Percentiles rank a stretch among this genome's conserved stretches.
phyloP scores from a whole-genome alignment of 176 grass and related monocot species.

The Zoysia pacifica region DNA sequence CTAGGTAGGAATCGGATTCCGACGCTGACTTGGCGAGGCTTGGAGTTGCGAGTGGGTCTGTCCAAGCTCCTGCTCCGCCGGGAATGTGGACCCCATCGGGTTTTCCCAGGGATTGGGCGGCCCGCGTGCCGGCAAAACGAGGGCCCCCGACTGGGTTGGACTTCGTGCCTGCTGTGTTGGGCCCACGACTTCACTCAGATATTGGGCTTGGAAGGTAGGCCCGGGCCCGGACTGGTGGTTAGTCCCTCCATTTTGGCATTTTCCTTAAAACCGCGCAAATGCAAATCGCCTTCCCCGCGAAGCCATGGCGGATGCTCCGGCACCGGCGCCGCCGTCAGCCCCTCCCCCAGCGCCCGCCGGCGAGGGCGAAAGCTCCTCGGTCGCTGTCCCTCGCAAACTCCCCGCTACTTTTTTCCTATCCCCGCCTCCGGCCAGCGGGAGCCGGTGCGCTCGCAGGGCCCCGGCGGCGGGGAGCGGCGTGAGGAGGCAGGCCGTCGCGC shows the following conservation, averaged over 20 bases:
- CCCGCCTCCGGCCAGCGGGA: background rate
- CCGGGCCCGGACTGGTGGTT: background rate
- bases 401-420: background rate
- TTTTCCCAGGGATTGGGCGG: background rate
- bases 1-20: background rate
- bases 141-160: no score
- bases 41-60: conserved; percentile 26
- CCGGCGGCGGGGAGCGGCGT: background rate
- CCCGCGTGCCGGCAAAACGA: background rate
- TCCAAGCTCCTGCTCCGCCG: background rate
- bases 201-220: background rate
- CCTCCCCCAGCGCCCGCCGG: background rate
- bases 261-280: background rate
- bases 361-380: background rate
- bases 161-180: background rate
- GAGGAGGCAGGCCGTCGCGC: background rate
- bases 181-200: background rate
- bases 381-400: background rate
- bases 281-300: background rate
- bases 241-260: background rate
- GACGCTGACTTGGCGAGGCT: conserved; percentile 8
- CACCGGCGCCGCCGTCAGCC: background rate
- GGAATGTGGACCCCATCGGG: background rate
- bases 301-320: conserved; percentile 31
- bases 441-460: background rate